Evolutionary conservation across 106 monocot genomes (phyloP).

Genomic region (Amphibolis antarctica): DNA sequence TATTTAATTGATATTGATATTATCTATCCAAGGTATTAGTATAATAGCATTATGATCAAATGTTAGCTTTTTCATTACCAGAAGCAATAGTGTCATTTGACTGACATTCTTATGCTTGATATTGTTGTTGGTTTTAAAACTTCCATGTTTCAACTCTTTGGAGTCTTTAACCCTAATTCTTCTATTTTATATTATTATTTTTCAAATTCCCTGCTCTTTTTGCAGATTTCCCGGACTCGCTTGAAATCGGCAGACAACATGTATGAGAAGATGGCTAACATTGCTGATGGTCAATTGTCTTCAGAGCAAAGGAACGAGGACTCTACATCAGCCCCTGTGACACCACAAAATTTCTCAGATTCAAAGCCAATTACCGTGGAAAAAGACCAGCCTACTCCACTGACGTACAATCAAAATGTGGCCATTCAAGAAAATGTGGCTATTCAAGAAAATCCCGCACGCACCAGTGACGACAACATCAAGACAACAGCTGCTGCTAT

Average conservation of each 20-base stretch:
- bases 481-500: slow-evolving; percentile 48
- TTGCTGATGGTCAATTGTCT: neutral
- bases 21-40: too few relatives aligned
- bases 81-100: too few relatives aligned
- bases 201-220: neutral
- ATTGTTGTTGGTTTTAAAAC: too few relatives aligned
- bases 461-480: slow-evolving; percentile 19
- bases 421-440: neutral
- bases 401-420: slow-evolving; percentile 5
- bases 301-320: neutral
- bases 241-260: slow-evolving; percentile 3
- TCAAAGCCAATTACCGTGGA: slow-evolving; percentile 6
- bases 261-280: neutral
- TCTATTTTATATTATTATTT: neutral
- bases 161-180: too few relatives aligned
- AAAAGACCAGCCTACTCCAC: slow-evolving; percentile 4
- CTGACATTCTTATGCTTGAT: too few relatives aligned
- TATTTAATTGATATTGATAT: too few relatives aligned
- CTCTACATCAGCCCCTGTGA: neutral
- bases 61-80: too few relatives aligned
- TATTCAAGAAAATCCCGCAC: neutral
- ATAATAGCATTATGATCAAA: too few relatives aligned
- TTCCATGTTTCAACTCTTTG: too few relatives aligned
- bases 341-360: neutral
- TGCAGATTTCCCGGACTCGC: slow-evolving; percentile 5